A percentile compares a stretch with the other conserved stretches of the same genome.
Conservation (phyloP, 805 yeast genomes). For the Sungouiozyma ichnusensis region DNA sequence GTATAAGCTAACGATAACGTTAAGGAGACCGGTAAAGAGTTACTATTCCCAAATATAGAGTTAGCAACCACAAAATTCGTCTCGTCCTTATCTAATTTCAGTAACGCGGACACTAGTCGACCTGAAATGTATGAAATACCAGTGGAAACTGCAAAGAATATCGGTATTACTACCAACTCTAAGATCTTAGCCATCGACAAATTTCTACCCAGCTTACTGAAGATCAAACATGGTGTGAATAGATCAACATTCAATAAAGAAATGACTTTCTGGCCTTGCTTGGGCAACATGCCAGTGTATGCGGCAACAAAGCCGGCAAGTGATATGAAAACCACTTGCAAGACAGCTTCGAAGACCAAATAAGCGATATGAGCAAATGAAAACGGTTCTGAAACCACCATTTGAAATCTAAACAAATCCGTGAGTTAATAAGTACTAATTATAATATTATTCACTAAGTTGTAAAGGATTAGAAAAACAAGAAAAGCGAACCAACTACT, state of each 20-base stretch:
- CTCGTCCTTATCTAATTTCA: conserved; percentile 62
- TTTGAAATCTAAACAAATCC: not conserved
- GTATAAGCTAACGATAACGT: conserved; percentile 71
- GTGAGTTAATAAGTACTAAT: not conserved
- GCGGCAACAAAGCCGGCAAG: conserved; percentile 83
- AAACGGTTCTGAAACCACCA: conserved; percentile 9
- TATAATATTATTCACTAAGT: not conserved
- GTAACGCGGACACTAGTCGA: conserved; percentile 37
- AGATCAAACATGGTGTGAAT: conserved; percentile 92
- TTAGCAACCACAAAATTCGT: conserved; percentile 89
- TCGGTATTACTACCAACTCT: conserved; percentile 76
- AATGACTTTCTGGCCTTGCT: conserved; percentile 66
- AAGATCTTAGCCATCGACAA: conserved; percentile 65
- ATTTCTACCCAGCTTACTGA: conserved; percentile 61
- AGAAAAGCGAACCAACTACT: too few species aligned
- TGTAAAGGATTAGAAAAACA: too few species aligned
- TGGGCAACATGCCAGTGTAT: conserved; percentile 53
- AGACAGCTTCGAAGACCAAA: conserved; percentile 81
- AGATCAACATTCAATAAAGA: conserved; percentile 77
- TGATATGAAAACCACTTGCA: conserved; percentile 82
- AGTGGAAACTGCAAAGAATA: conserved; percentile 76
- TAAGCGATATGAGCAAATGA: conserved; percentile 34
- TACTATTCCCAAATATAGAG: conserved; percentile 94
- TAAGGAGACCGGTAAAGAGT: conserved; percentile 86
- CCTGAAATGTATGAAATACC: conserved; percentile 62